Evolutionary conservation across 257 asterid species (phyloP).

Genomic region (Salvia splendens): DNA sequence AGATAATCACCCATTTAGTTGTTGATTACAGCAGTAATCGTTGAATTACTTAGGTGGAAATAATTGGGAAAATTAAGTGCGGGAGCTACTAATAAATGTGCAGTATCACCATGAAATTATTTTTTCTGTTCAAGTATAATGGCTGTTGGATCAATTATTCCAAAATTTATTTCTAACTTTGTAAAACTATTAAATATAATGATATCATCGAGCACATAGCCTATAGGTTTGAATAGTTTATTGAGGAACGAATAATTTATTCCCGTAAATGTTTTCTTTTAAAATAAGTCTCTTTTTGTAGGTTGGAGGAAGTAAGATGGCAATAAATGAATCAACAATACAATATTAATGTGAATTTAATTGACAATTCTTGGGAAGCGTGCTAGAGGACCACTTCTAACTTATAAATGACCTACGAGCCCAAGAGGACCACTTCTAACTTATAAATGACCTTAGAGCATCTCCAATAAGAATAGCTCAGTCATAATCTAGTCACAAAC

Average conservation of each 20-base stretch:
- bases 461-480: no score
- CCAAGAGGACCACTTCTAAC: no score
- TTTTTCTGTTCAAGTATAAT: not conserved
- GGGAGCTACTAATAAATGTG: not conserved
- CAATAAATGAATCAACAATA: conserved; percentile 26
- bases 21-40: conserved; percentile 6
- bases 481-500: no score
- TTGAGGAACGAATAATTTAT: no score
- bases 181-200: no score
- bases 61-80: conserved; percentile 24
- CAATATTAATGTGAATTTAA: conserved; percentile 15
- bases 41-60: conserved; percentile 16
- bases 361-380: conserved; percentile 9
- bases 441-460: no score
- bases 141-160: conserved; percentile 6
- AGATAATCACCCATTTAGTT: not conserved
- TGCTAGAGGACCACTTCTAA: conserved; percentile 14
- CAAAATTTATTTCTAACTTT: no score
- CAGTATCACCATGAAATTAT: conserved; percentile 5
- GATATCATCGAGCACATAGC: no score
- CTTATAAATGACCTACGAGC: not conserved
- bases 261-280: no score
- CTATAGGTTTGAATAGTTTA: no score
- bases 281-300: not conserved
- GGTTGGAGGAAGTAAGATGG: not conserved